Conservation (phyloP, 352 stramenopile species). For the Phytopythium ostracodes region DNA sequence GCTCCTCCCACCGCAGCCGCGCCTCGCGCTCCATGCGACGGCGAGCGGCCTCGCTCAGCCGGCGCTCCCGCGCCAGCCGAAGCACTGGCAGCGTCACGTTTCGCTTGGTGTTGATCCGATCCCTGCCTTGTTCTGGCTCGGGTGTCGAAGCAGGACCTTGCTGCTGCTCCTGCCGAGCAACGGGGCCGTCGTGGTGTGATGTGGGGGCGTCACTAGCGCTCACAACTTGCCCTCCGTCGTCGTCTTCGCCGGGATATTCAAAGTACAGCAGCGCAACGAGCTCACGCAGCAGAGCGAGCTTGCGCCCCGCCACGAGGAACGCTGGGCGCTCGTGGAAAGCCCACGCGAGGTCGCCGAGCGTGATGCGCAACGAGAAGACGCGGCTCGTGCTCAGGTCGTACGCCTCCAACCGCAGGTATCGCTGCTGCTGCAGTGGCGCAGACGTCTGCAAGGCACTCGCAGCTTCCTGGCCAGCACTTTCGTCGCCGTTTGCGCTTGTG, state of each 20-base stretch:
- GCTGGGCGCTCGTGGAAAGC: conserved; percentile 39
- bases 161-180: too few species aligned
- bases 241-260: conserved; percentile 27
- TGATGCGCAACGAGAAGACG: conserved; percentile 29
- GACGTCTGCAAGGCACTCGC: neutral
- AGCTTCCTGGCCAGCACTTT: neutral
- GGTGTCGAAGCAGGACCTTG: neutral
- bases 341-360: conserved; percentile 51
- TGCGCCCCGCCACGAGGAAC: conserved; percentile 44
- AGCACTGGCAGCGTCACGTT: conserved; percentile 14
- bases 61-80: conserved; percentile 36
- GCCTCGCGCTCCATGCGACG: conserved; percentile 52
- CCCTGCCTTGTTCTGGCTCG: neutral
- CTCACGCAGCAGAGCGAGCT: conserved; percentile 44
- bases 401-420: conserved; percentile 42
- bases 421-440: conserved; percentile 4
- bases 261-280: conserved; percentile 65
- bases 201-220: too few species aligned
- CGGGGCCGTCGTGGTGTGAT: neutral
- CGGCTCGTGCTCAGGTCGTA: conserved; percentile 42
- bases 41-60: conserved; percentile 38
- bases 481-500: neutral
- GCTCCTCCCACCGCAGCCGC: conserved; percentile 39
- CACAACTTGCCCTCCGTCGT: conserved; percentile 3
- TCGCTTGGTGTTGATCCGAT: neutral